phyloP scores from a whole-genome alignment of 176 grass and related monocot species.

The Aegilops sharonensis region DNA sequence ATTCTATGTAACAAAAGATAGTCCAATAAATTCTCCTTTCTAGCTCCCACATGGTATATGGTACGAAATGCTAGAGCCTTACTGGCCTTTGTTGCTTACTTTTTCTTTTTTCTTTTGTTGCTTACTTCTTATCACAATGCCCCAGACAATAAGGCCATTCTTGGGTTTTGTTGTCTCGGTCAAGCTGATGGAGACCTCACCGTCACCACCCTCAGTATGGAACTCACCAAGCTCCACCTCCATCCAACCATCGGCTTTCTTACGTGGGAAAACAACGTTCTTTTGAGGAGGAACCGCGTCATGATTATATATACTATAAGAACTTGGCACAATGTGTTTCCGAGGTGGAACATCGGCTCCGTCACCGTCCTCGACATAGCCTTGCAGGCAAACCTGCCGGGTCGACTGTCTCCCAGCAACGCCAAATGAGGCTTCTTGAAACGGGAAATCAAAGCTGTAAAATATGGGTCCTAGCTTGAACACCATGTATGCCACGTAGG shows the following conservation, averaged over 20 bases:
- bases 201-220: constrained; percentile 39
- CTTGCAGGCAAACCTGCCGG: not conserved
- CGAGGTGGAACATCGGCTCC: not conserved
- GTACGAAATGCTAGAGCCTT: not conserved
- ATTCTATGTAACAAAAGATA: not conserved
- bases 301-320: not conserved
- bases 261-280: not conserved
- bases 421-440: constrained; percentile 24
- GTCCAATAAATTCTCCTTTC: not conserved
- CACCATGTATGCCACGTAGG: constrained; percentile 46
- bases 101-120: not conserved
- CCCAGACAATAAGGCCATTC: constrained; percentile 51
- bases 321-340: not conserved
- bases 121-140: constrained; percentile 51
- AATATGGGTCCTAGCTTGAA: constrained; percentile 33
- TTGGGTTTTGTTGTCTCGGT: constrained; percentile 26
- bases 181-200: constrained; percentile 47
- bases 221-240: constrained; percentile 50
- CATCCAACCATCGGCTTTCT: constrained; percentile 18
- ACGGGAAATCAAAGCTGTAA: constrained; percentile 4
- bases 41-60: not conserved
- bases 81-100: not conserved
- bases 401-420: not conserved
- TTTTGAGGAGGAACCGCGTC: not conserved
- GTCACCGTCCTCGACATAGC: not conserved